Percentiles rank a stretch among this genome's conserved stretches.
These are phyloP conservation scores for Psilocybe cubensis DNA, from an alignment of 768 basidiomycete species.

Conservation along the genomic window DNA sequence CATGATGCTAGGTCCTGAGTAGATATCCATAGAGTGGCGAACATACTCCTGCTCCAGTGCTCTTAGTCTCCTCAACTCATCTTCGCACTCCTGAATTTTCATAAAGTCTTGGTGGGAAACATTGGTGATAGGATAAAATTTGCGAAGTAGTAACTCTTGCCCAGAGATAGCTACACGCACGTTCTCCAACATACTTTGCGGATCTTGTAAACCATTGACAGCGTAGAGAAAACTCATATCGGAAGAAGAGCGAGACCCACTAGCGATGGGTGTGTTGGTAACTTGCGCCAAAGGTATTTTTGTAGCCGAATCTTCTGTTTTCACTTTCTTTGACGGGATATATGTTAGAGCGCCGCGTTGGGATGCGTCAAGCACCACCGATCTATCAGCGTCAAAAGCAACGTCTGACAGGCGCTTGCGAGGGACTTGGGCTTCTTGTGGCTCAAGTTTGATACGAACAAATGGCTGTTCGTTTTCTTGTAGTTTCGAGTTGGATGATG, in stretches of 20 bases:
- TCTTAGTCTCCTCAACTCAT: constrained; percentile 4
- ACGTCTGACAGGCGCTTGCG: constrained; percentile 40
- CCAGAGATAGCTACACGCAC: constrained; percentile 10
- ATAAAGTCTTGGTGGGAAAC: background rate
- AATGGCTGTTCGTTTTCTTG: background rate
- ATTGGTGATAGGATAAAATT: background rate
- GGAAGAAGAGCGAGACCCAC: background rate
- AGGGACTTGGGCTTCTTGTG: constrained; percentile 30
- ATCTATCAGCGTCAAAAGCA: constrained; percentile 19
- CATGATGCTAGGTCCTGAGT: background rate
- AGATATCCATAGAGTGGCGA: background rate
- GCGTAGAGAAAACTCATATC: background rate
- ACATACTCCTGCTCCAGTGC: constrained; percentile 3
- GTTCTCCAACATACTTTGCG: constrained; percentile 15
- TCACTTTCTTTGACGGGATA: constrained; percentile 28
- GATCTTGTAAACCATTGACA: constrained; percentile 15
- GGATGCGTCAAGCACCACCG: background rate
- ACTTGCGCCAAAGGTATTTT: constrained; percentile 26
- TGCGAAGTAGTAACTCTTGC: constrained; percentile 8
- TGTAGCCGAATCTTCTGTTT: constrained; percentile 23
- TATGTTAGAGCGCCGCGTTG: background rate
- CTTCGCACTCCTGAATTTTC: background rate
- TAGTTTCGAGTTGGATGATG: background rate
- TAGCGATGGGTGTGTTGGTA: constrained; percentile 14
- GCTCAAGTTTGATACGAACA: constrained; percentile 31